Base-by-base conservation (phyloP, 129 eudicot species). In the Scalesia atractyloides region DNA sequence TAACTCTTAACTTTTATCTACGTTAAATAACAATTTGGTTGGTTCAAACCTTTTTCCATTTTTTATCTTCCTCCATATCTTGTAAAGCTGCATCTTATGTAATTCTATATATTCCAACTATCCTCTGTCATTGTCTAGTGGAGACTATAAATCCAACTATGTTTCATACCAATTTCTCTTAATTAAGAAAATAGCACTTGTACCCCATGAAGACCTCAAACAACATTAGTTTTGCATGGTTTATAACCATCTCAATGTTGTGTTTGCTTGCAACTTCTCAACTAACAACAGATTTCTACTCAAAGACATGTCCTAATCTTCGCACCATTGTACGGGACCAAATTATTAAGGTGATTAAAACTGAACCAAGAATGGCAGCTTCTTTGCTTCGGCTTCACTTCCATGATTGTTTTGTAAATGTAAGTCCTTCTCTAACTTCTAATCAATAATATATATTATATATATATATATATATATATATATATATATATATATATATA, bases 361-460 rank as follows among this genome's bases (percentile, higher is more conserved):
- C 72, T 41, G 86, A 81, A 67, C 74, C 68, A 22, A 81, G 89
- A 48, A 78, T 78, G 50, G 86, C 83, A 5, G 89, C 83, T 70
- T 81, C 86, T 63, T 76, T 86, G 66, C 78, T 83, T 47, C 88
- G 86, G 9, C 88, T 86, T 70, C 88, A 86, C 58, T 86, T 83
- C 67, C 91, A 78, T 18, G 88, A 86, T 64, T 86, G 91, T 75
- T 86, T 86, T 75, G 91, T 86, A 36, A 83, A 83, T 48, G 91
- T 86, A 60, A 76, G 88, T 66, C 74, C 2, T 69, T 4, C 26
- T 53, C 17, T 64, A 64, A 57, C 15, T 52, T 20, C 3, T 53
- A 50, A 50, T 58, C 39, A 56, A 19, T 56, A 20, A 19, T 58
- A 24, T 16, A 22, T 22, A 57, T 57, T n/a, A n/a, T n/a, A 19